Percentiles rank a stretch among this genome's conserved stretches.
Evolutionary conservation across 2,329 filamentous ascomycete genomes (phyloP).

Genomic region (Talaromyces funiculosus): DNA sequence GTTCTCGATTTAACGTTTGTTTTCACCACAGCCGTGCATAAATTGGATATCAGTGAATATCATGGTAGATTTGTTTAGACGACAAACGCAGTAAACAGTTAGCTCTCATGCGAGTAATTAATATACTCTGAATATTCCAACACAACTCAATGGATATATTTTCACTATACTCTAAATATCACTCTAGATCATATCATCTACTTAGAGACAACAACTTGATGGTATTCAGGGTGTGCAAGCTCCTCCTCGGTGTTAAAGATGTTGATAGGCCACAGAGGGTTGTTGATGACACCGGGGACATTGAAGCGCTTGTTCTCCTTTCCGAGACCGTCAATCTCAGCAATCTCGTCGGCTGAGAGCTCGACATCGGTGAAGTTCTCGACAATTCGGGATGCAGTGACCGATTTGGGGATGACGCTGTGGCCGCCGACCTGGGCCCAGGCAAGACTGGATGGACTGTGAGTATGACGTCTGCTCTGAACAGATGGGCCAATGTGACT

Average conservation of each 20-base stretch:
- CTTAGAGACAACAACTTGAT: conserved; percentile 37
- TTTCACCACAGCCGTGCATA: not conserved
- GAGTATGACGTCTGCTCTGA: not conserved
- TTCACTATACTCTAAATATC: not conserved
- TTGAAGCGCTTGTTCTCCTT: conserved; percentile 34
- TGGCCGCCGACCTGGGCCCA: conserved; percentile 38
- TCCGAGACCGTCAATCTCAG: conserved; percentile 30
- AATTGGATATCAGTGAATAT: not conserved
- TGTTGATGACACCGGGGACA: conserved; percentile 34
- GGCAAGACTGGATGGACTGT: conserved; percentile 24
- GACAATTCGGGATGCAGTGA: conserved; percentile 38
- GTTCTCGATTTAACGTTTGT: not conserved
- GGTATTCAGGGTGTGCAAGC: conserved; percentile 37
- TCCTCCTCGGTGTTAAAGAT: conserved; percentile 53
- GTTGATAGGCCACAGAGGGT: conserved; percentile 53
- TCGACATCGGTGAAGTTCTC: conserved; percentile 41
- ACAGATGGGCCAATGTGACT: conserved; percentile 1
- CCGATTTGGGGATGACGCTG: conserved; percentile 40
- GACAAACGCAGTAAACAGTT: not conserved
- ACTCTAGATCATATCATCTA: not conserved
- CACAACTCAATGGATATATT: not conserved
- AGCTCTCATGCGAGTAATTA: not conserved
- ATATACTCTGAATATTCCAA: not conserved
- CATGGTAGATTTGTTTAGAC: too few relatives aligned
- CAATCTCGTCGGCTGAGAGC: conserved; percentile 34